Base-by-base conservation (phyloP, 1,284 basidiomycete genomes). In the Cutaneotrichosporon sp. region DNA sequence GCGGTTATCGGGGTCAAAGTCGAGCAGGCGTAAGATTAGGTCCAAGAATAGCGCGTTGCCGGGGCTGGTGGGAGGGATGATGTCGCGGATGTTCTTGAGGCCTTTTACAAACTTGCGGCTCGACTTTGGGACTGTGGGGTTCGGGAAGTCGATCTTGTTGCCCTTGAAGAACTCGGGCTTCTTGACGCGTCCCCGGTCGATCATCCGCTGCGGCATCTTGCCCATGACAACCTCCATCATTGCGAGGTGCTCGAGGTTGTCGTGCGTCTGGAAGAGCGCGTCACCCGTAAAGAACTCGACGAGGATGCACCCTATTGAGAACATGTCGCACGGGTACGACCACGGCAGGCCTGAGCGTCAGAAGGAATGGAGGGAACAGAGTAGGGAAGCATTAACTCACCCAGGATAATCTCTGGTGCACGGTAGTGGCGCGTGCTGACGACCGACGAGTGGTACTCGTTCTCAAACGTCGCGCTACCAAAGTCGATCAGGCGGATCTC, bases 181-280 rank as follows among this genome's bases (percentile, higher is more conserved):
- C 87, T 87, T 63, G 85, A 86, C 34, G 86, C 90, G 69, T 85
- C 55, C 84, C 58, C 78, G 78, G 22, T 82, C 77, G 2, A 81
- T 70, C 78, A 96, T 93, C 5, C 89, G 87, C 53, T 89, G 87
- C 0, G 95, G 93, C 89, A 99, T 95, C 81, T 89, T 90, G 66
- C 96, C 97, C 88, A 99, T 96, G 40, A 99, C 97, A 70, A 91
- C 89, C 80, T 99, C 95, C 97, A 99, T 99, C 97, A 99, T 99
- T 51, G 97, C 97, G 8, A 99, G 87, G 79, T 99, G 97, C 77
- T 99, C 97, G 13, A 99, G 86, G 78, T 99, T 99, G 82, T 99
- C 96, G 76, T 98, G 96, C 0, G 97, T 99, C 81, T 99, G 97
- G 83, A 98, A 99, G 36, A 99, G 85, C 5, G 97, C 97, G 53